Evolutionary conservation across 1,284 basidiomycete genomes (phyloP).

Genomic region (Trichosporon sp.): DNA sequence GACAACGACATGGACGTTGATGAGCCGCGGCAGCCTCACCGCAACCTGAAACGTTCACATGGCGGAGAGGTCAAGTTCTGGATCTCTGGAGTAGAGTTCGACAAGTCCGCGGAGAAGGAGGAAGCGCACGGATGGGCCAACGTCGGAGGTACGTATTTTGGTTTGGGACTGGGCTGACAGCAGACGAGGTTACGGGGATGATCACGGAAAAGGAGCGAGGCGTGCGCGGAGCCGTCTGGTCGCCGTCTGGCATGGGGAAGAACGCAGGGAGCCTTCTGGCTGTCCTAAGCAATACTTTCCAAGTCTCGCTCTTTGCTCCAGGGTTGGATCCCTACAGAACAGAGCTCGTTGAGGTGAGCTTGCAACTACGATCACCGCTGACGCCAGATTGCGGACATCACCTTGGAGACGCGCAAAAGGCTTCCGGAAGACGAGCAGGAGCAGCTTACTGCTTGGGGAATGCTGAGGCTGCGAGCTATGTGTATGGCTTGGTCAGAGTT

Average conservation of each 20-base stretch:
- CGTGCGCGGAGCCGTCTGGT: conserved; percentile 45
- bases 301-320: conserved; percentile 46
- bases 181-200: conserved; percentile 40
- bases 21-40: conserved; percentile 17
- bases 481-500: conserved; percentile 43
- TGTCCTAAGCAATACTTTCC: conserved; percentile 36
- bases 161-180: conserved; percentile 1
- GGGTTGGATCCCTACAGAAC: conserved; percentile 40
- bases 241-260: conserved; percentile 42
- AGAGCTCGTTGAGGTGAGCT: conserved; percentile 43
- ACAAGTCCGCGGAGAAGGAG: conserved; percentile 29
- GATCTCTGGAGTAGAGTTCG: conserved; percentile 36
- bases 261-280: conserved; percentile 42
- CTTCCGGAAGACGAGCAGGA: conserved; percentile 23
- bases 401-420: conserved; percentile 31
- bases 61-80: conserved; percentile 46
- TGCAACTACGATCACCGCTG: neutral
- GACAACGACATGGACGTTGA: conserved; percentile 24
- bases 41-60: conserved; percentile 32
- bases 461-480: conserved; percentile 40
- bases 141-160: conserved; percentile 26
- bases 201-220: conserved; percentile 37
- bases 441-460: conserved; percentile 25
- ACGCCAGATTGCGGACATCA: conserved; percentile 43
- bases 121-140: conserved; percentile 27